Percentiles rank a stretch among this genome's conserved stretches.
Evolutionary conservation across 225 moss, liverwort and hornwort species (phyloP).

Genomic region (Neckera pumila): DNA sequence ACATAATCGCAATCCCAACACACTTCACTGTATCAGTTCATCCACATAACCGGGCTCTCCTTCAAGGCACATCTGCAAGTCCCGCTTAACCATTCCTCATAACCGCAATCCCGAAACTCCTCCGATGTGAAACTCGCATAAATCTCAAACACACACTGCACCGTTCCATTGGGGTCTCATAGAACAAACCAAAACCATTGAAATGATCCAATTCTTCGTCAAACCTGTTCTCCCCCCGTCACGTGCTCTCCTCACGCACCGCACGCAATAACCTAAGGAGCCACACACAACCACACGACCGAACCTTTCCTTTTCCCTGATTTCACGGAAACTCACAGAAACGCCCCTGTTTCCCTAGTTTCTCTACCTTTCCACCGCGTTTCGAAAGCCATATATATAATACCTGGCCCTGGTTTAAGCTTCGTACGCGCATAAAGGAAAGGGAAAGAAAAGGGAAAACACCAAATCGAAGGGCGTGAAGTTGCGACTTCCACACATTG

Average conservation of each 20-base stretch:
- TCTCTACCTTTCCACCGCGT: background rate
- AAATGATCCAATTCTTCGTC: background rate
- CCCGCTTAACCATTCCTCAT: background rate
- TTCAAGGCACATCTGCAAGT: background rate
- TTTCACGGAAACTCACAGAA: background rate
- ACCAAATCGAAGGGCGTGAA: background rate
- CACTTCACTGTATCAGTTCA: background rate
- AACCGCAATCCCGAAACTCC: background rate
- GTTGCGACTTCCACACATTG: background rate
- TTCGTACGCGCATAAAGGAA: background rate
- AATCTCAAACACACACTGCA: background rate
- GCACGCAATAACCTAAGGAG: background rate
- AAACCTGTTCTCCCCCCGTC: background rate
- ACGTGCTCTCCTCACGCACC: background rate
- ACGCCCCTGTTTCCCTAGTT: background rate
- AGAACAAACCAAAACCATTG: background rate
- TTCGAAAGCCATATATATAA: background rate
- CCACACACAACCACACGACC: background rate
- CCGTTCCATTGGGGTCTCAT: background rate
- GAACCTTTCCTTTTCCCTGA: background rate
- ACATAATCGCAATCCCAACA: background rate
- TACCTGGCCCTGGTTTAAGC: background rate
- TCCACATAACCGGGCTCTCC: background rate
- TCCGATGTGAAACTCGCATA: background rate
- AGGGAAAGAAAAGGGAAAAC: background rate